These are phyloP conservation scores for Arthrobotrys entomopaga DNA, from an alignment of 2,329 filamentous ascomycete species.

Conservation along the genomic window DNA sequence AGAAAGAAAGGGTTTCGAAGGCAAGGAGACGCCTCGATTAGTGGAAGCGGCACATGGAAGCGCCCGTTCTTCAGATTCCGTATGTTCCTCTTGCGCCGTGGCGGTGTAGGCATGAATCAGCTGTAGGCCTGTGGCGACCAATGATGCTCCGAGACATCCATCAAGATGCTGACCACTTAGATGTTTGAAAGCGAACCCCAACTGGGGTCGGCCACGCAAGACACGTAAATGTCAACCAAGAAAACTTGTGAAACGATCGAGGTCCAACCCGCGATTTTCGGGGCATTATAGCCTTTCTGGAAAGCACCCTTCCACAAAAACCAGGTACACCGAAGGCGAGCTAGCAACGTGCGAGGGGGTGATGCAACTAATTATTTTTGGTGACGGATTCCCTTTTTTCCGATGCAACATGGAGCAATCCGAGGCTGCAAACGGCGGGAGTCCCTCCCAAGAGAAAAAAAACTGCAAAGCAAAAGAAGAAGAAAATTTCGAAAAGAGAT, in stretches of 20 bases:
- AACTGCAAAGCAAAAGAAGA: background rate
- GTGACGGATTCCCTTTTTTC: slow-evolving; percentile 39
- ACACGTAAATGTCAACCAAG: slow-evolving; percentile 27
- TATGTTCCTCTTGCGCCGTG: slow-evolving; percentile 27
- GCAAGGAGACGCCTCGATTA: slow-evolving; percentile 23
- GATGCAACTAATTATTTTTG: slow-evolving; percentile 30
- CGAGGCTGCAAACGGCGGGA: slow-evolving; percentile 14
- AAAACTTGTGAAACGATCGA: slow-evolving; percentile 49
- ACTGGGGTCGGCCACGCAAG: slow-evolving; percentile 33
- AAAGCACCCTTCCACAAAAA: slow-evolving; percentile 34
- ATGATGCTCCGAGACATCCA: slow-evolving; percentile 22
- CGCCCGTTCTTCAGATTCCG: slow-evolving; percentile 13
- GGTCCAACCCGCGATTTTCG: slow-evolving; percentile 45
- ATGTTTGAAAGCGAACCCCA: slow-evolving; percentile 13
- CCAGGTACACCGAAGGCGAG: slow-evolving; percentile 26
- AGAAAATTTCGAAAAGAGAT: background rate
- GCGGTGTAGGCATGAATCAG: slow-evolving; percentile 32
- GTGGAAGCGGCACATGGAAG: background rate
- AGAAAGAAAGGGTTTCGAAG: slow-evolving; percentile 7
- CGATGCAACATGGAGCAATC: slow-evolving; percentile 45
- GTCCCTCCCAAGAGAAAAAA: slow-evolving; percentile 19
- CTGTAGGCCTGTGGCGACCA: slow-evolving; percentile 37
- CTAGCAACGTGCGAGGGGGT: slow-evolving; percentile 10
- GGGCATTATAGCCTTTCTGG: slow-evolving; percentile 51
- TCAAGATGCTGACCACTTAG: slow-evolving; percentile 16